phyloP scores from a whole-genome alignment of 1,284 basidiomycete species.

The Fistulinella staudtii region DNA sequence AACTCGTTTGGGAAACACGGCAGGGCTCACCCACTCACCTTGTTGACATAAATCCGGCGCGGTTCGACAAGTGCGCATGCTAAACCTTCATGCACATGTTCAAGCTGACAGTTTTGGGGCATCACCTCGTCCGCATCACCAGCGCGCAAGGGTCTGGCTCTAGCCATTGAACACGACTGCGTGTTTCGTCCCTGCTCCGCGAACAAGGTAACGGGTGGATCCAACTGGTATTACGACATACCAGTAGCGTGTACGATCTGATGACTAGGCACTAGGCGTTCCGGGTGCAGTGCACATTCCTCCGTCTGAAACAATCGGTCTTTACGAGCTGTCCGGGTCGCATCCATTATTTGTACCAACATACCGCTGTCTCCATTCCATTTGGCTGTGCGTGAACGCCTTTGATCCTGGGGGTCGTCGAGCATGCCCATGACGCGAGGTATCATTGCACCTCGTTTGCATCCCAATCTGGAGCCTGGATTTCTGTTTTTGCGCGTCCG shows the following conservation, averaged over 20 bases:
- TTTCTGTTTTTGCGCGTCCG: conserved; percentile 3
- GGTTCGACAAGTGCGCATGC: conserved; percentile 7
- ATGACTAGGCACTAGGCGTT: no score
- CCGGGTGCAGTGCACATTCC: no score
- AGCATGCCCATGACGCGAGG: conserved; percentile 20
- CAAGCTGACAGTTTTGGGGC: conserved; percentile 34
- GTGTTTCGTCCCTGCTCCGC: background rate
- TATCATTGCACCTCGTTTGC: conserved; percentile 14
- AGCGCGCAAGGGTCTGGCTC: background rate
- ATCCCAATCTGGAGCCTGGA: background rate
- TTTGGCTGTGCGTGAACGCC: conserved; percentile 27
- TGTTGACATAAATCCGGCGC: conserved; percentile 31
- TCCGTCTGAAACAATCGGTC: background rate
- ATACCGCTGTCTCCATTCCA: conserved; percentile 1
- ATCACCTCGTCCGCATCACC: no score
- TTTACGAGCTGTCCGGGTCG: conserved; percentile 1
- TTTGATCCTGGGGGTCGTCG: conserved; percentile 13
- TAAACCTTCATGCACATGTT: conserved; percentile 17
- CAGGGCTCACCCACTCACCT: conserved; percentile 3
- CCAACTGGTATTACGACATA: no score
- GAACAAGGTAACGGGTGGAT: no score
- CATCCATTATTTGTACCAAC: conserved; percentile 1
- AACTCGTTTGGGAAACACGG: conserved; percentile 11
- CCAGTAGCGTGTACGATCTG: conserved; percentile 1
- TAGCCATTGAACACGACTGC: background rate